Base-by-base conservation (phyloP, 768 basidiomycete species). In the Hortiboletus campestris region DNA sequence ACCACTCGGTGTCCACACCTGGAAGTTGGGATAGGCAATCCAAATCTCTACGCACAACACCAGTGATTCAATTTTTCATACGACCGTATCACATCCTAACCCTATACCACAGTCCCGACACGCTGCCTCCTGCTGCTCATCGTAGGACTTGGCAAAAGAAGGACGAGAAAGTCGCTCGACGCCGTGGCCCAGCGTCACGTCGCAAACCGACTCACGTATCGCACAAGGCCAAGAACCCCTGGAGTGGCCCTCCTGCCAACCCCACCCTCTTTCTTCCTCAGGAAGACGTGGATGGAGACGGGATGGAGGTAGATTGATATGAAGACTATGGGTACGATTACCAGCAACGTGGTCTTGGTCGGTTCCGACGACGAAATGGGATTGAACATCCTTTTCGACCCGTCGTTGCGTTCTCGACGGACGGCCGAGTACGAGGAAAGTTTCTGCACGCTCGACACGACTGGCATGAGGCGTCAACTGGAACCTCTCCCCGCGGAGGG, bases 351-450 rank as follows among this genome's bases (percentile, higher is more conserved):
- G 12, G 5, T 40, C 9, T 22, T 49, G 39, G 13, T 45, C 8
- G 47, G 16, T 34, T 16, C 28, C 14, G 46, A 60, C n/a, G 58
- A 60, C 6, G 55, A 45, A 9, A 43, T 57, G 41, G 45, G 19
- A n/a, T 13, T 63, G 6, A 53, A 63, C 32, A 4, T 12, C 12
- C 16, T 44, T 1, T 55, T 35, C 35, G 63, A 64, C 14, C 29
- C 47, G 2, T 20, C 60, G 9, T 40, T 64, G 22, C 19, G 35
- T 28, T 28, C 52, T 1, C 4, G 32, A 0, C 65, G 63, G 63
- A 59, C 63, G 63, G 53, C 50, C 1, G 9, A 16, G 34, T 64
- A 53, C 31, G 55, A 63, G 45, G 16, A 41, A 12, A n/a, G 47
- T 11, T 62, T 63, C 22, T 49, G 14, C 36, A 31, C 20, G 0